phyloP scores from a whole-genome alignment of 768 basidiomycete genomes.

The Guyanaporus albipodus region DNA sequence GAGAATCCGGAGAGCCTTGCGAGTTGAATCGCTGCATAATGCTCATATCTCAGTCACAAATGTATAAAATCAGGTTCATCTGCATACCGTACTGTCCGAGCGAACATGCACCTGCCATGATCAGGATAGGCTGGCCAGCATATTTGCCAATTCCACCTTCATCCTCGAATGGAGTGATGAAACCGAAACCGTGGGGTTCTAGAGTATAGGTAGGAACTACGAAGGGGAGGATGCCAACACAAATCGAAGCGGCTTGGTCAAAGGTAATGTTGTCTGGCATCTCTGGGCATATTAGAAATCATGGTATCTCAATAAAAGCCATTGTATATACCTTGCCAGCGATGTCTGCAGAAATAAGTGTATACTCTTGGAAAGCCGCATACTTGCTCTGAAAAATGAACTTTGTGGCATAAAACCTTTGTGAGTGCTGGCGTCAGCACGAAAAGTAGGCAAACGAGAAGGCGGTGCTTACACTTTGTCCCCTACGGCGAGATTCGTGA shows the following conservation, averaged over 20 bases:
- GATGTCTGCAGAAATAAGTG: constrained; percentile 13
- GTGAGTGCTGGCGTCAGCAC: background rate
- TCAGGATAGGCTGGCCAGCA: constrained; percentile 29
- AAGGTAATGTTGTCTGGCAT: constrained; percentile 34
- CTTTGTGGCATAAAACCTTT: too few species aligned
- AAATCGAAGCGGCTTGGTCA: constrained; percentile 36
- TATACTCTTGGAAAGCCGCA: constrained; percentile 22
- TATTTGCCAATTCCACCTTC: constrained; percentile 30
- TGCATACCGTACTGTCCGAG: constrained; percentile 38
- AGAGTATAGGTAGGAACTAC: constrained; percentile 31
- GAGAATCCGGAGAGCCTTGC: constrained; percentile 33
- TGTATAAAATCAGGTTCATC: too few species aligned
- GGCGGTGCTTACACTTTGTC: constrained; percentile 22
- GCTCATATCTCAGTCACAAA: too few species aligned
- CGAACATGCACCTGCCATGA: constrained; percentile 37
- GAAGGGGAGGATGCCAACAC: constrained; percentile 31
- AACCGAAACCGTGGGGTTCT: constrained; percentile 24
- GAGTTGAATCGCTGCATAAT: constrained; percentile 30
- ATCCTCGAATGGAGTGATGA: constrained; percentile 29
- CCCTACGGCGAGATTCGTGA: constrained; percentile 31
- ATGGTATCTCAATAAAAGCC: background rate
- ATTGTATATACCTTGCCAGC: constrained; percentile 19
- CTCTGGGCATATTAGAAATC: constrained; percentile 10
- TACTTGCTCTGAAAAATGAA: constrained; percentile 12
- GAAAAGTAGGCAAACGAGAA: background rate